Percentiles rank a stretch among this genome's conserved stretches.
These are phyloP conservation scores for Zarea fungicola DNA, from an alignment of 2,329 filamentous ascomycete species.

Conservation along the genomic window DNA sequence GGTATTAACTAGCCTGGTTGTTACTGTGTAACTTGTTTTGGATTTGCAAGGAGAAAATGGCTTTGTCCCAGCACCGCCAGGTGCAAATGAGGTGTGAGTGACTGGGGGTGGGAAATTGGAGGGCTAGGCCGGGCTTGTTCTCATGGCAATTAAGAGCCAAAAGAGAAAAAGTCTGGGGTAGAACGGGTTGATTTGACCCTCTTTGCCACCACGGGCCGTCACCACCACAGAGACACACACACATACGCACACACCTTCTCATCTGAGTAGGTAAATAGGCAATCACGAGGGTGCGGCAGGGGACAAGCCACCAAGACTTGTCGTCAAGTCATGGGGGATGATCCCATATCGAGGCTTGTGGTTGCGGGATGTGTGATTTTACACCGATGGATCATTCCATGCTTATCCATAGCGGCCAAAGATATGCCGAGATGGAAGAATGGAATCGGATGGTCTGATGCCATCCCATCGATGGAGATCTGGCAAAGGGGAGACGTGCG, in stretches of 20 bases:
- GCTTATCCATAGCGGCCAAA: too few relatives aligned
- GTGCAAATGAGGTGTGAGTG: not conserved
- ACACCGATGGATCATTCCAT: too few relatives aligned
- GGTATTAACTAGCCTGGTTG: too few relatives aligned
- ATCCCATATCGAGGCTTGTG: not conserved
- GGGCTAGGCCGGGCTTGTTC: not conserved
- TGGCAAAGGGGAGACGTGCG: too few relatives aligned
- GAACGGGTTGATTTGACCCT: not conserved
- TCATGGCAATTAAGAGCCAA: not conserved
- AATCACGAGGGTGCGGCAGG: not conserved
- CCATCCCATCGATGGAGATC: not conserved
- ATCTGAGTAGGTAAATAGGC: too few relatives aligned
- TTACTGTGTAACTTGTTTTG: too few relatives aligned
- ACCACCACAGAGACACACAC: too few relatives aligned
- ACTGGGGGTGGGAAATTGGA: not conserved
- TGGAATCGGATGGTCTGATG: not conserved
- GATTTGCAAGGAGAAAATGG: not conserved
- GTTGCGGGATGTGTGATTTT: too few relatives aligned
- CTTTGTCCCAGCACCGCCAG: too few relatives aligned
- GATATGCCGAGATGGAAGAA: not conserved
- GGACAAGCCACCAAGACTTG: not conserved
- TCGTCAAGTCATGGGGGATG: not conserved
- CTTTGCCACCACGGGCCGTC: not conserved
- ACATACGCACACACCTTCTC: not conserved
- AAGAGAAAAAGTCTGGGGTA: slow-evolving; percentile 1